Conservation (phyloP, 176 grass and related monocot species). For the Musa schizocarpa region DNA sequence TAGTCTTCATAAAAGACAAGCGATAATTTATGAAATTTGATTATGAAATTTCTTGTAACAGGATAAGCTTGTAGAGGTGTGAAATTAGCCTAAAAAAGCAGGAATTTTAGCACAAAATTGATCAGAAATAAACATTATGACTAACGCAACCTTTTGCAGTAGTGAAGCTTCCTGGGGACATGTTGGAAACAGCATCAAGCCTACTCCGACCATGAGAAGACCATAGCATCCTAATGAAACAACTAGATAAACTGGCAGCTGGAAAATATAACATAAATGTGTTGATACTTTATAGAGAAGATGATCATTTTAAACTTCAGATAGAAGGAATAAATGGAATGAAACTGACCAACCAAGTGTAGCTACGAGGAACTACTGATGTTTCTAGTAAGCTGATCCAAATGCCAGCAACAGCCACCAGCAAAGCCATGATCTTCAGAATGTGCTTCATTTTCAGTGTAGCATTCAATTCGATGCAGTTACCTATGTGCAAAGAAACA, state of each 20-base stretch:
- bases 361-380: constrained; percentile 51
- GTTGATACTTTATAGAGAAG: not conserved
- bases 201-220: constrained; percentile 85
- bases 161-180: constrained; percentile 75
- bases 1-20: not conserved
- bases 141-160: constrained; percentile 61
- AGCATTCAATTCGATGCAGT: not conserved
- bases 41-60: too few relatives aligned
- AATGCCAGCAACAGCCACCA: constrained; percentile 43
- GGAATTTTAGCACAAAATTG: not conserved
- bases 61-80: too few relatives aligned
- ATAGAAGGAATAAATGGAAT: not conserved
- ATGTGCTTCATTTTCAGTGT: constrained; percentile 37
- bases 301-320: not conserved
- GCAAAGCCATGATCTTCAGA: constrained; percentile 38
- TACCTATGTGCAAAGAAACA: not conserved
- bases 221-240: constrained; percentile 82
- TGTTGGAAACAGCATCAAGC: constrained; percentile 89
- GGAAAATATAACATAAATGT: constrained; percentile 6
- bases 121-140: not conserved
- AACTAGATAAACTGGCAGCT: constrained; percentile 84
- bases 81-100: too few relatives aligned
- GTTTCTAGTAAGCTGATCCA: constrained; percentile 57
- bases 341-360: constrained; percentile 75
- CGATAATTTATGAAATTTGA: not conserved